Evolutionary conservation across 192 early-diverging fungal species (phyloP), one percentile per base, ranked within the genome.

Genomic region (Spinellus fusiger): DNA sequence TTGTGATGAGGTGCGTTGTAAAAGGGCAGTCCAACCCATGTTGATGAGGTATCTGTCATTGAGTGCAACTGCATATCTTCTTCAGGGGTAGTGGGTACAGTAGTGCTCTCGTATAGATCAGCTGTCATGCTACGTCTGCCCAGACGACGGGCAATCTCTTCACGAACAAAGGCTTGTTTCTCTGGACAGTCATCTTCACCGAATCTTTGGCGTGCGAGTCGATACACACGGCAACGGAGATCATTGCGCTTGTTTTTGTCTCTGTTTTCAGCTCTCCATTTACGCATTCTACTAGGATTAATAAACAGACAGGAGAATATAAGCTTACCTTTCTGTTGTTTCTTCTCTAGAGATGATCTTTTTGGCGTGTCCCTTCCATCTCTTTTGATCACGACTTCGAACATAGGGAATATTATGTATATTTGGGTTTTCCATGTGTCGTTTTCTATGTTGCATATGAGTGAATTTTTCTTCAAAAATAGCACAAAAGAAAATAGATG

Each of bases 191-290:
- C 80, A 7, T 78, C 76, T 12, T 79, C 78, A n/a, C 84, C 86
- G 72, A 80, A 87, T 51, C 75, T 77, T 35, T 77, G 80, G 0
- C 75, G 69, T 3, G 81, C 84, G 66, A 82, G 66, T 5, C 83
- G 76, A 69, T 88, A 88, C 1, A 88, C 86, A 44, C 86, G 81
- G 54, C 86, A 88, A 0, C 86, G 66, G 68, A 88, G 73, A 44
- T 88, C 86, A 34, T 88, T 88, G 31, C 80, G 68, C 9, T 81
- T 72, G 53, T 88, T 78, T 38, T 78, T 78, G 29, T 78, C 77
- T 52, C 73, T 68, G 44, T 78, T 78, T 44, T 65, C 71, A 28
- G 68, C 68, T 61, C 77, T 40, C 77, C 77, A 78, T 40, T 69
- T 72, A 6, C 77, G 70, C 77, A 78, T 78, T 10, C 77, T 66